phyloP scores from a whole-genome alignment of 1,139 yeast species.

The Debaryomyces nepalensis region DNA sequence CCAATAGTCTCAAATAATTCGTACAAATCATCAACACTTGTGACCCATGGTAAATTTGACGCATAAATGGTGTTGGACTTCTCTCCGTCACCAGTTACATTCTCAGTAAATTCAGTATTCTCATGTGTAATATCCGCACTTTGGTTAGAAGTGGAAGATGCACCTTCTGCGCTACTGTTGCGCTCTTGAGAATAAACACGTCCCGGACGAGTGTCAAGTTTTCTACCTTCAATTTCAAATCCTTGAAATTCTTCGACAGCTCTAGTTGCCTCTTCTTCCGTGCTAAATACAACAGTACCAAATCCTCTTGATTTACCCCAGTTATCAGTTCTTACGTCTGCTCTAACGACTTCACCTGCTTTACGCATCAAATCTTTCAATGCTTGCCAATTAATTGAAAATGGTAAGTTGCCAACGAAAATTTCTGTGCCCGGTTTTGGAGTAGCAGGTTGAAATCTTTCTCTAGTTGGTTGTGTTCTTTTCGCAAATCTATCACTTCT shows the following conservation, averaged over 20 bases:
- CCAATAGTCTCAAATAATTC: constrained; percentile 91
- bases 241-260: constrained; percentile 71
- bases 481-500: constrained; percentile 19
- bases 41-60: constrained; percentile 84
- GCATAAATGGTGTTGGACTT: constrained; percentile 69
- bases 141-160: constrained; percentile 10
- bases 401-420: constrained; percentile 84
- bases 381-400: constrained; percentile 79
- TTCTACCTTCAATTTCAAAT: constrained; percentile 70
- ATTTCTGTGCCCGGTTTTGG: constrained; percentile 63
- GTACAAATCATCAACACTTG: constrained; percentile 80
- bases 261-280: constrained; percentile 60
- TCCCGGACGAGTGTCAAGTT: constrained; percentile 72
- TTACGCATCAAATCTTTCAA: constrained; percentile 82
- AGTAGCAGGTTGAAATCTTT: constrained; percentile 21
- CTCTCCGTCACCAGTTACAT: constrained; percentile 68
- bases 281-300: constrained; percentile 73
- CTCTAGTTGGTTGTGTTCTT: constrained; percentile 22
- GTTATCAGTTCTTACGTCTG: constrained; percentile 72
- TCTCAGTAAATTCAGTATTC: constrained; percentile 63
- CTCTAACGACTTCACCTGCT: constrained; percentile 76
- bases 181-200: constrained; percentile 15
- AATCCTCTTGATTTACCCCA: constrained; percentile 85
- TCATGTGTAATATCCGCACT: constrained; percentile 23
- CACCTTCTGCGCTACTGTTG: constrained; percentile 11